Base-by-base conservation (phyloP, 1,284 basidiomycete species). In the Sanghuangporus weigelae region DNA sequence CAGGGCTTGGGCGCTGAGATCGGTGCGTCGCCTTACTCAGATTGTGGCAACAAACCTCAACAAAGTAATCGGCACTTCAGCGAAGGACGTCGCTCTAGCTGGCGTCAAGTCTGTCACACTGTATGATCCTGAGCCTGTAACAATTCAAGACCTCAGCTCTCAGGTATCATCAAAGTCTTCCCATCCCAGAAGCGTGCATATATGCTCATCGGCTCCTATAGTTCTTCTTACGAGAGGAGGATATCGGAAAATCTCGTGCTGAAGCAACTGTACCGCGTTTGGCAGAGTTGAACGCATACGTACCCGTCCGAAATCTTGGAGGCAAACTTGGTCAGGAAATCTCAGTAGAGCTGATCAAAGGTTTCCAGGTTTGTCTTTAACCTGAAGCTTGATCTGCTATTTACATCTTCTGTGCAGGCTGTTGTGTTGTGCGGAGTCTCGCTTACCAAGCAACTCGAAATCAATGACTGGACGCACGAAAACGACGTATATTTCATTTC, bases 41-140 rank as follows among this genome's bases (percentile, higher is more conserved):
- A 6, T 40, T 46, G 21, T 63, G 44, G 42, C 7, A 63, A 56
- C 58, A 19, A 14, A 16, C 16, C 36, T 35, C 26, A 54, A 31
- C 19, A 14, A 14, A 10, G 8, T 38, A 36, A 51, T 59, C 31
- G 26, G 11, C 26, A 16, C n/a, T 69, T 38, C 70, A 97, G 96
- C 97, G 67, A 99, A 99, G 82, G 95, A 99, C 73, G 83, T 98
- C 61, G 91, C 89, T 56, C 83, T 99, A 56, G 97, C 97, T 56
- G 97, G 97, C 67, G 97, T 99, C 63, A 99, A 98, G 80, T 96
- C 93, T 23, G 96, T 99, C 51, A 98, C 96, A 16, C 83, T 99
- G 67, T 98, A 89, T 73, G 97, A 99, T 76, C 96, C 96, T 7
- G 89, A 94, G 66, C 92, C 87, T 7, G 92, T 96, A 19, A 83